phyloP scores from a whole-genome alignment of 305 asterid genomes.

The Fraxinus nigra region DNA sequence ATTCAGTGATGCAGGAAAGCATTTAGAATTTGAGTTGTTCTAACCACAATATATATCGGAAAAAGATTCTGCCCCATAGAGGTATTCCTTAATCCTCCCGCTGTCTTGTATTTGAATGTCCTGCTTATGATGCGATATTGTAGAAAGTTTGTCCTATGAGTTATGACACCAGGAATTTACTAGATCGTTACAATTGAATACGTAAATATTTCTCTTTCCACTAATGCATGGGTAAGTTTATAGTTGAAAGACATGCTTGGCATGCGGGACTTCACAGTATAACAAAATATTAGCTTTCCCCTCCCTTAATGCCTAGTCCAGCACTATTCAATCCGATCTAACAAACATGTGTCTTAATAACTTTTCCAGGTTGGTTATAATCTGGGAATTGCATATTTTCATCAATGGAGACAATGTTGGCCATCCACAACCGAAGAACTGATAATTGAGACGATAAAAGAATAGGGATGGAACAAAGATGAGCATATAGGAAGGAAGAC shows the following conservation, averaged over 20 bases:
- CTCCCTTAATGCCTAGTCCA: not conserved
- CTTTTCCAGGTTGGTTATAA: not conserved
- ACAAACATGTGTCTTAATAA: not conserved
- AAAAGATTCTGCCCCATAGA: not conserved
- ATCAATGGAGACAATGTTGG: not conserved
- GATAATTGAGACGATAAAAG: not conserved
- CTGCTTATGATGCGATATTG: not conserved
- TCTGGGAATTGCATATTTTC: not conserved
- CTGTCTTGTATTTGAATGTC: not conserved
- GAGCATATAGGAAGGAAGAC: not conserved
- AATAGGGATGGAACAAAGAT: not conserved
- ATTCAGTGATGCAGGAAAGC: conserved; percentile 43
- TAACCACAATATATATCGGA: conserved; percentile 23
- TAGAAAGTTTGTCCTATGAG: not conserved
- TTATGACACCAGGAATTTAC: not conserved
- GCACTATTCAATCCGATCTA: not conserved
- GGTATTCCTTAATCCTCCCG: not conserved
- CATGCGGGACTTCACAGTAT: not conserved
- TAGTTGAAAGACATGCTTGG: not conserved
- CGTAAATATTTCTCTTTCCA: not conserved
- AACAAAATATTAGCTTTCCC: not conserved
- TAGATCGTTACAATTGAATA: not conserved
- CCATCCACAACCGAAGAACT: not conserved
- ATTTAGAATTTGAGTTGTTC: conserved; percentile 73
- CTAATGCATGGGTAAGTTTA: not conserved